A percentile compares a stretch with the other conserved stretches of the same genome.
Evolutionary conservation across 331 rosid species (phyloP).

Genomic region (Saraca asoca): DNA sequence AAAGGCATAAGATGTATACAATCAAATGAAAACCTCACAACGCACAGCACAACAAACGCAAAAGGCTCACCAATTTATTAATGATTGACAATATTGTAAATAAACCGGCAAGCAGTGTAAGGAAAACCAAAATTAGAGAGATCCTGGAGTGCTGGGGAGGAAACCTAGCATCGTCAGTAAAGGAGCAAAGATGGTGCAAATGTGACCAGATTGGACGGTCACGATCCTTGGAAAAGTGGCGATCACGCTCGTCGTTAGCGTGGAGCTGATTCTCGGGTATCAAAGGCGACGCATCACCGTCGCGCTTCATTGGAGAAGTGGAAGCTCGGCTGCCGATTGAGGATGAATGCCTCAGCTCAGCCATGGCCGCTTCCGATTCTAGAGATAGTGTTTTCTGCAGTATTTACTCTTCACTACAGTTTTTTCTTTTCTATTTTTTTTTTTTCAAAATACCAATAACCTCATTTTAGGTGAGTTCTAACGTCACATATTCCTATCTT

Average conservation of each 20-base stretch:
- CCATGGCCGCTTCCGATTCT: slow-evolving; percentile 70
- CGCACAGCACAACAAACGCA: slow-evolving; percentile 3
- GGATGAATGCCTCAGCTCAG: slow-evolving; percentile 83
- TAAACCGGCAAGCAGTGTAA: slow-evolving; percentile 49
- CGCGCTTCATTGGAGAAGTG: slow-evolving; percentile 92
- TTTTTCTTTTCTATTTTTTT: too few relatives aligned
- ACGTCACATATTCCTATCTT: too few relatives aligned
- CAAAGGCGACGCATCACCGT: slow-evolving; percentile 68
- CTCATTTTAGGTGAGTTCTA: too few relatives aligned
- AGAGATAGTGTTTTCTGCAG: too few relatives aligned
- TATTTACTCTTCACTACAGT: too few relatives aligned
- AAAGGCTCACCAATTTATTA: slow-evolving; percentile 55
- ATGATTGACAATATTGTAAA: slow-evolving; percentile 59
- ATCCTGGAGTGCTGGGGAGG: slow-evolving; percentile 66
- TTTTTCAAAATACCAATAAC: too few relatives aligned
- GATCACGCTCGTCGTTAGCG: slow-evolving; percentile 60
- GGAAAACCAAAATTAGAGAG: slow-evolving; percentile 49
- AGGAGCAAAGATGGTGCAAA: slow-evolving; percentile 56
- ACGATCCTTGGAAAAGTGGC: slow-evolving; percentile 71
- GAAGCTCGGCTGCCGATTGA: slow-evolving; percentile 68
- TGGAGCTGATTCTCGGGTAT: slow-evolving; percentile 45
- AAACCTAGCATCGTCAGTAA: slow-evolving; percentile 81
- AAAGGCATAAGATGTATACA: slow-evolving; percentile 1
- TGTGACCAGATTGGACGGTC: slow-evolving; percentile 61
- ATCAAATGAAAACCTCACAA: background rate